Evolutionary conservation across 768 basidiomycete species (phyloP).

Genomic region (Daedalea quercina): DNA sequence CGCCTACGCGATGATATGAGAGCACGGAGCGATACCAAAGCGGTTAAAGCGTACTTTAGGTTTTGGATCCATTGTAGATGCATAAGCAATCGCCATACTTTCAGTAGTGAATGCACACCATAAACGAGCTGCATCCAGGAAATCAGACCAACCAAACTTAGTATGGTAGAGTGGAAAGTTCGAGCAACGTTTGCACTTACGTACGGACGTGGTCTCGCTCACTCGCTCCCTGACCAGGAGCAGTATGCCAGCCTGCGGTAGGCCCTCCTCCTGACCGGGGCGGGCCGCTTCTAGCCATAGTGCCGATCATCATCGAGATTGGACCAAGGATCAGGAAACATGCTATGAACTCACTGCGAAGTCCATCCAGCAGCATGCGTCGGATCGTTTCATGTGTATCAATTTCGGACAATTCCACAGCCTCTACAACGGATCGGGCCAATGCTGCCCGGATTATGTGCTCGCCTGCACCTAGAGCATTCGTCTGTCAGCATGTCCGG

Average conservation of each 20-base stretch:
- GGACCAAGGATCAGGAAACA: background rate
- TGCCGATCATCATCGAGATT: background rate
- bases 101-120: slow-evolving; percentile 84
- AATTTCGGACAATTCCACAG: slow-evolving; percentile 27
- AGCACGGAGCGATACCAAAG: background rate
- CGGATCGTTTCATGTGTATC: slow-evolving; percentile 56
- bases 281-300: background rate
- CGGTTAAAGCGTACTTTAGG: slow-evolving; percentile 43
- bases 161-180: background rate
- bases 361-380: slow-evolving; percentile 36
- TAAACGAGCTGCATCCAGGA: slow-evolving; percentile 42
- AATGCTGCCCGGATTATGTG: slow-evolving; percentile 53
- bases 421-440: slow-evolving; percentile 49
- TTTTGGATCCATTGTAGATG: slow-evolving; percentile 43
- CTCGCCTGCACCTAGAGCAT: slow-evolving; percentile 59
- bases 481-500: too few relatives aligned
- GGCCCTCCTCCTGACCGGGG: slow-evolving; percentile 1
- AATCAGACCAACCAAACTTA: background rate
- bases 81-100: slow-evolving; percentile 76
- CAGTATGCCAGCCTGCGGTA: slow-evolving; percentile 56
- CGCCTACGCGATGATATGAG: slow-evolving; percentile 20
- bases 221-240: slow-evolving; percentile 46
- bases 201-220: slow-evolving; percentile 18
- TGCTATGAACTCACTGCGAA: slow-evolving; percentile 38
- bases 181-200: slow-evolving; percentile 18